Evolutionary conservation across 495 filamentous ascomycete genomes (phyloP), one percentile per base, ranked within the genome.

Genomic region (Lophium mytilinum): DNA sequence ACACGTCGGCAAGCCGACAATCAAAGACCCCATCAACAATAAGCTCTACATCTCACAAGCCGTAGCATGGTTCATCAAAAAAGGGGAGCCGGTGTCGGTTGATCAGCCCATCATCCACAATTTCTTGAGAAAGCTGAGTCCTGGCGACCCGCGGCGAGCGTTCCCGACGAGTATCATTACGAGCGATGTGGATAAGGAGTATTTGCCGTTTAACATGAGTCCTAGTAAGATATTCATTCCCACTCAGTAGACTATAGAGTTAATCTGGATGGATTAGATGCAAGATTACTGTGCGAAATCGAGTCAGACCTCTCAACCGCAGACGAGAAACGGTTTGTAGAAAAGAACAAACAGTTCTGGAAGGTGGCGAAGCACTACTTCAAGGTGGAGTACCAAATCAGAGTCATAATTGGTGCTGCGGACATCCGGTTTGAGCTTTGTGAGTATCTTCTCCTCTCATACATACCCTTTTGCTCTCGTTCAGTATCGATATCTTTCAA

Each of bases 301-400:
- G 46, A 68, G 43, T 67, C 65, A 5, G 69, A 75, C 43, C 68
- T 75, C 19, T 65, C 68, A 5, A 47, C 46, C 36, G 54, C 66
- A 4, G 63, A 68, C 53, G 69, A 71, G 37, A 64, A 55, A 24
- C 61, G 63, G 12, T 75, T 73, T 57, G 67, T 69, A 39, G 63
- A 69, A 37, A 73, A 73, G 58, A 72, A 73, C 55, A 62, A 58
- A 40, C 65, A 65, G 33, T 73, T 68, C 57, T 75, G 71, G 71
- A 66, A 58, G 17, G n/a, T 61, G 1, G 67, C 69, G 6, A 58
- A 66, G 48, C 68, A 67, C 49, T 73, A 75, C 53, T 64, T 64
- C 49, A 61, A 67, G 51, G 66, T 75, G 30, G 65, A 71, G 17
- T 73, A 73, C 50, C 58, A 72, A 42, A 56, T 75, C 15, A 51